Conservation (phyloP, 371 early-diverging fungal genomes). For the Fennellomyces sp. region DNA sequence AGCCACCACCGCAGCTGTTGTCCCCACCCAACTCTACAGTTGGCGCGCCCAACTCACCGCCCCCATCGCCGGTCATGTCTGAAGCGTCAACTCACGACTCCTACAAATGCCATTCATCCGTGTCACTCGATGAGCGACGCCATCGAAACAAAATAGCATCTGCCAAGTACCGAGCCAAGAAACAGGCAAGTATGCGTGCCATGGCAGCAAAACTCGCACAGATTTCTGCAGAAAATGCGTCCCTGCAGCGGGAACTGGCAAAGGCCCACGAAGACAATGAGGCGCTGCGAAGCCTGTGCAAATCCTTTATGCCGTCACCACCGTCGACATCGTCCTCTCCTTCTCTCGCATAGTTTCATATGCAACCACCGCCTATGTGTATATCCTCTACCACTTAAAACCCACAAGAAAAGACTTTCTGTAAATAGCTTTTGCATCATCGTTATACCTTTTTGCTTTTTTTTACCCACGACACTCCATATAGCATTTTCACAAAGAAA, state of each 20-base stretch:
- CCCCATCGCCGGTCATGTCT: constrained; percentile 5
- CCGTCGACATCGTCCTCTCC: neutral
- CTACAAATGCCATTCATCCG: neutral
- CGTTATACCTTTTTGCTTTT: too few relatives aligned
- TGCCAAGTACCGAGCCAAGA: constrained; percentile 56
- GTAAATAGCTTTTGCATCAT: too few relatives aligned
- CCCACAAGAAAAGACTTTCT: too few relatives aligned
- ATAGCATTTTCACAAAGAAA: too few relatives aligned
- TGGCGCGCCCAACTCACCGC: constrained; percentile 3
- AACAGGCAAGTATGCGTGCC: constrained; percentile 47
- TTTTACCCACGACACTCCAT: too few relatives aligned
- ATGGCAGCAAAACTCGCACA: constrained; percentile 39
- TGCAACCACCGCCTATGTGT: too few relatives aligned
- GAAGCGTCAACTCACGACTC: neutral
- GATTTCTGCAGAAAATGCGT: constrained; percentile 39
- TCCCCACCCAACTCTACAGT: constrained; percentile 6
- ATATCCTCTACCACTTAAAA: neutral
- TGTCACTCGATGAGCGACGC: constrained; percentile 39
- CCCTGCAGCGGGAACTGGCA: constrained; percentile 33
- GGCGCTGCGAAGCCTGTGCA: constrained; percentile 33
- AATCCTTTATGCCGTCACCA: constrained; percentile 18
- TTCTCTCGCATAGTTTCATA: neutral
- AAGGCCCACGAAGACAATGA: constrained; percentile 41
- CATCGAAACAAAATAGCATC: constrained; percentile 57
- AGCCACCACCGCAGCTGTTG: neutral